phyloP scores from a whole-genome alignment of 1,139 yeast genomes.

The Saccharomycopsis hybrid region DNA sequence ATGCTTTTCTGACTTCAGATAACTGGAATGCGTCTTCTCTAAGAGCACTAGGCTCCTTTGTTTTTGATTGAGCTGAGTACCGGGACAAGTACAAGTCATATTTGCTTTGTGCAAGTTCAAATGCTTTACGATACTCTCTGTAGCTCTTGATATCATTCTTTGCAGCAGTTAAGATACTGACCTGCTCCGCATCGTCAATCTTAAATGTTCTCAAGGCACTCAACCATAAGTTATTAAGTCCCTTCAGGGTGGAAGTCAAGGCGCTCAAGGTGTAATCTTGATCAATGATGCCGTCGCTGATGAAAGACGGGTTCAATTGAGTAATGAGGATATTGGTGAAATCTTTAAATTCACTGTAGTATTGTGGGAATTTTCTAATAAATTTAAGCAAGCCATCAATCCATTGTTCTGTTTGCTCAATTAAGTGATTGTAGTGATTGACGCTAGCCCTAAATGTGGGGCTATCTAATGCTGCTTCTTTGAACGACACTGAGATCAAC shows the following conservation, averaged over 20 bases:
- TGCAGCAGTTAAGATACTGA: conserved; percentile 34
- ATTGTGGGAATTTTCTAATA: conserved; percentile 45
- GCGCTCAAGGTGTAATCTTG: conserved; percentile 67
- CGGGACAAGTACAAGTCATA: conserved; percentile 58
- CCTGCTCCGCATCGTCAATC: conserved; percentile 37
- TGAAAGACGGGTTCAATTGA: conserved; percentile 51
- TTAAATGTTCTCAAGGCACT: conserved; percentile 39
- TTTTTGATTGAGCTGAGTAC: conserved; percentile 54
- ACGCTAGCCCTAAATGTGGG: conserved; percentile 83
- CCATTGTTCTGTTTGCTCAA: conserved; percentile 70
- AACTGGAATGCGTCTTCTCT: conserved; percentile 79
- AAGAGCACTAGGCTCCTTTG: conserved; percentile 55
- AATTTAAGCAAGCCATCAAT: conserved; percentile 52
- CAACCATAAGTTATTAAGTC: conserved; percentile 49
- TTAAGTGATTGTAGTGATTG: conserved; percentile 59
- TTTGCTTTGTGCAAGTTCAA: conserved; percentile 57
- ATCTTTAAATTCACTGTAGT: conserved; percentile 50
- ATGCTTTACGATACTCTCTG: conserved; percentile 46
- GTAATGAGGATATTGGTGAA: conserved; percentile 43
- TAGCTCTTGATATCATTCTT: conserved; percentile 46
- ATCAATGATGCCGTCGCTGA: conserved; percentile 66
- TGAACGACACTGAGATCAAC: conserved; percentile 72
- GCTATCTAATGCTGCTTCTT: conserved; percentile 89
- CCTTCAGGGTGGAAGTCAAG: conserved; percentile 50
- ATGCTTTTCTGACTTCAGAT: conserved; percentile 60